phyloP scores from a whole-genome alignment of 2,329 filamentous ascomycete genomes.

The Alternaria postmessia region DNA sequence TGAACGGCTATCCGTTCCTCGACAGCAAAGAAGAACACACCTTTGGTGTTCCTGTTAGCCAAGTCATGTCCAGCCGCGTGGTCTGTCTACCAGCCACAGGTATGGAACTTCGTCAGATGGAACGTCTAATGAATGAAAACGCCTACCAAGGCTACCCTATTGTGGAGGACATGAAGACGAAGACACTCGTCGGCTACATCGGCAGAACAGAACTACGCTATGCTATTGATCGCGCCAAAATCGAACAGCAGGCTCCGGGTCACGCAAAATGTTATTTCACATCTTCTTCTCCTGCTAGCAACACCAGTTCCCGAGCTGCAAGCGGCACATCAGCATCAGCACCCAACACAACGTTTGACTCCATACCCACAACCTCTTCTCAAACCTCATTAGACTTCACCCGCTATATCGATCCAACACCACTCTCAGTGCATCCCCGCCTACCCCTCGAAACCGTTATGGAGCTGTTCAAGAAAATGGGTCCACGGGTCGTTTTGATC shows the following conservation, averaged over 20 bases:
- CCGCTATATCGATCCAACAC: constrained; percentile 87
- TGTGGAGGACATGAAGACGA: constrained; percentile 75
- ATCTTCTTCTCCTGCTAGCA: constrained; percentile 41
- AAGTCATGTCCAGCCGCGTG: constrained; percentile 83
- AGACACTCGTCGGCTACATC: constrained; percentile 86
- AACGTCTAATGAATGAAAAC: constrained; percentile 77
- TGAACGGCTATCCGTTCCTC: constrained; percentile 95
- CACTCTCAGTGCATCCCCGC: constrained; percentile 88
- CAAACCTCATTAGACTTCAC: constrained; percentile 76
- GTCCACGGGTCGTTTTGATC: constrained; percentile 88
- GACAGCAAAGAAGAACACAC: constrained; percentile 98
- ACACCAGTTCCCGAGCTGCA: constrained; percentile 34
- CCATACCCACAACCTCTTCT: constrained; percentile 63
- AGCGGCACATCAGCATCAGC: constrained; percentile 3
- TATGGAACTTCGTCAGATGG: constrained; percentile 77
- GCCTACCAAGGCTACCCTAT: constrained; percentile 94
- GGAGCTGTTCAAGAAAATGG: constrained; percentile 98
- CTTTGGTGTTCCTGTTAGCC: constrained; percentile 91
- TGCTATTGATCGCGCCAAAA: constrained; percentile 81
- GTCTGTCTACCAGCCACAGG: constrained; percentile 77
- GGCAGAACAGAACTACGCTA: constrained; percentile 91
- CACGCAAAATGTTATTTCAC: constrained; percentile 78
- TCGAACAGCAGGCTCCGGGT: constrained; percentile 66
- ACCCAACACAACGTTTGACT: constrained; percentile 64
- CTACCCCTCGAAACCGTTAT: constrained; percentile 95